phyloP scores from a whole-genome alignment of 108 stramenopile genomes.

The Cyclotella cryptica region DNA sequence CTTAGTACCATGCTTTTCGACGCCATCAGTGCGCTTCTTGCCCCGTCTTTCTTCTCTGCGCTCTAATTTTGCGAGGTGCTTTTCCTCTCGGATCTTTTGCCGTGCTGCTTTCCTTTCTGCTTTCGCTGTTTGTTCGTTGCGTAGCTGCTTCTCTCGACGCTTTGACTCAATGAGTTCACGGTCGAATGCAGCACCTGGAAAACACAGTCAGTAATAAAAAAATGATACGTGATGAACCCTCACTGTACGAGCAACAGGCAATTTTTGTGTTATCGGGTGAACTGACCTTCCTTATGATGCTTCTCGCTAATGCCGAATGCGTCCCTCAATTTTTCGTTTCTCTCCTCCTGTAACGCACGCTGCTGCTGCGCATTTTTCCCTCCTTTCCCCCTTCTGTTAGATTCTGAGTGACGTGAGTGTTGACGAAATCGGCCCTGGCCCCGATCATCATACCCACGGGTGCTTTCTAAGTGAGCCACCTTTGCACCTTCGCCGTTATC shows the following conservation, averaged over 20 bases:
- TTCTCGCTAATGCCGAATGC: slow-evolving; percentile 73
- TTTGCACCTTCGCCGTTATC: neutral
- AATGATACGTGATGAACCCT: neutral
- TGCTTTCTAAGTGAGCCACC: slow-evolving; percentile 17
- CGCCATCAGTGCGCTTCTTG: slow-evolving; percentile 30
- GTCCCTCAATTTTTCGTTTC: slow-evolving; percentile 67
- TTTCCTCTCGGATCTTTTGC: slow-evolving; percentile 51
- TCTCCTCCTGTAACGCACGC: slow-evolving; percentile 35
- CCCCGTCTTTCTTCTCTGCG: slow-evolving; percentile 26
- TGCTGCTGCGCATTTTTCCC: slow-evolving; percentile 52
- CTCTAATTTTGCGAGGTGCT: slow-evolving; percentile 29
- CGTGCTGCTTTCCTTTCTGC: slow-evolving; percentile 55
- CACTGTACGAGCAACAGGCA: neutral
- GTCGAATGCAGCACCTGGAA: slow-evolving; percentile 77
- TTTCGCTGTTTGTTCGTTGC: slow-evolving; percentile 55
- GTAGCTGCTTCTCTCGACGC: slow-evolving; percentile 55
- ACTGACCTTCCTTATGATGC: slow-evolving; percentile 66
- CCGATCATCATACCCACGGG: slow-evolving; percentile 8
- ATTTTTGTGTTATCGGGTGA: neutral
- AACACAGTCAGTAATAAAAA: too few relatives aligned
- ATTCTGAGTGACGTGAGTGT: neutral
- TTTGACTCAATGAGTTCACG: slow-evolving; percentile 75
- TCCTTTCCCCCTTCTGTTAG: slow-evolving; percentile 10
- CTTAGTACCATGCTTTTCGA: slow-evolving; percentile 32
- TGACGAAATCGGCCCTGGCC: neutral